Evolutionary conservation across 352 stramenopile species (phyloP).

Genomic region (Phytophthora citrophthora): DNA sequence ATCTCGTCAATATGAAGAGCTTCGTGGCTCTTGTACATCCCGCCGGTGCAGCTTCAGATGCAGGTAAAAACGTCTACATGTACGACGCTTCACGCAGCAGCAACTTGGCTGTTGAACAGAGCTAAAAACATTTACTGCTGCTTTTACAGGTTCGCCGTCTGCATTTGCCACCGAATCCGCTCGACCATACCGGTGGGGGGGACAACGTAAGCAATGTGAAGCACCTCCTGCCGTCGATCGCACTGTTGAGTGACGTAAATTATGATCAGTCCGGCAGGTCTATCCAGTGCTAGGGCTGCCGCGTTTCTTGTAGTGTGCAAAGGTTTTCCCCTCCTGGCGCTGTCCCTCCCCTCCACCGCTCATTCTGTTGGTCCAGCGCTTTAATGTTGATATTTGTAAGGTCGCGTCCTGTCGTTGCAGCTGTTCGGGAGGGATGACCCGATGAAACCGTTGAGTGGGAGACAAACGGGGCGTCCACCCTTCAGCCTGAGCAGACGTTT

Average conservation of each 20-base stretch:
- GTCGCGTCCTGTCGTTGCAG: background rate
- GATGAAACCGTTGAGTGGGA: slow-evolving; percentile 20
- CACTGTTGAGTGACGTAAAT: slow-evolving; percentile 17
- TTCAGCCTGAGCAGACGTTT: slow-evolving; percentile 18
- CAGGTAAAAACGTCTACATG: slow-evolving; percentile 9
- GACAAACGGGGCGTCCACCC: slow-evolving; percentile 20
- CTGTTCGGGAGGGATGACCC: slow-evolving; percentile 27
- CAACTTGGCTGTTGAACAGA: background rate
- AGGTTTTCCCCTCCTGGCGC: slow-evolving; percentile 32
- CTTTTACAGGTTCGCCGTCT: slow-evolving; percentile 10
- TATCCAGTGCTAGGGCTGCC: background rate
- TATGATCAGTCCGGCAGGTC: slow-evolving; percentile 26
- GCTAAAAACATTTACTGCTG: background rate
- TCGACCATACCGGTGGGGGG: background rate
- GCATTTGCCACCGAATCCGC: slow-evolving; percentile 15
- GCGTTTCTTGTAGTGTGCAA: slow-evolving; percentile 31
- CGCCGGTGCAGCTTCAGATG: slow-evolving; percentile 24
- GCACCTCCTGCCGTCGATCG: slow-evolving; percentile 10
- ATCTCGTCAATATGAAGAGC: too few relatives aligned
- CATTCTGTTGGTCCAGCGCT: slow-evolving; percentile 30
- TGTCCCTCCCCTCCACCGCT: slow-evolving; percentile 5
- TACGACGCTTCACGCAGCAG: background rate
- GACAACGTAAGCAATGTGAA: slow-evolving; percentile 15
- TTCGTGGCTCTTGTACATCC: slow-evolving; percentile 4
- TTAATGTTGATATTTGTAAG: slow-evolving; percentile 6